phyloP scores from a whole-genome alignment of 805 yeast genomes.

The Wickerhamiella occidentalis region DNA sequence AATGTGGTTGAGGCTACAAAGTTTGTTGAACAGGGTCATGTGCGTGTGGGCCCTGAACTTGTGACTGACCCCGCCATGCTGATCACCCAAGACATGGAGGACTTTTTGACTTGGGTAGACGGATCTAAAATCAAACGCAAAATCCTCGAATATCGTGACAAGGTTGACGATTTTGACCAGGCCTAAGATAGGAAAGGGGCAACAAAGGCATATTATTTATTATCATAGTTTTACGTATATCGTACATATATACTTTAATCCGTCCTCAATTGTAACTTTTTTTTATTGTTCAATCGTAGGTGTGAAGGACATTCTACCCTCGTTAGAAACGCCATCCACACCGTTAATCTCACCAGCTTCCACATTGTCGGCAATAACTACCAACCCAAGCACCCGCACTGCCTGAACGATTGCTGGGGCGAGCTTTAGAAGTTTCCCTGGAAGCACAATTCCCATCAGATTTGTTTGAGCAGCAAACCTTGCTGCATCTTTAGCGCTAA shows the following conservation, averaged over 20 bases:
- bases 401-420: slow-evolving; percentile 67
- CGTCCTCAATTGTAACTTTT: background rate
- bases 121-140: slow-evolving; percentile 84
- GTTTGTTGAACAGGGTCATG: slow-evolving; percentile 93
- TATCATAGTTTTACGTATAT: background rate
- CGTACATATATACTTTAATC: background rate
- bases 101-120: slow-evolving; percentile 97
- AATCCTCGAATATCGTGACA: slow-evolving; percentile 73
- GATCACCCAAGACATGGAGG: slow-evolving; percentile 89
- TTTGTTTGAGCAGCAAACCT: slow-evolving; percentile 72
- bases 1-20: slow-evolving; percentile 78
- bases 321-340: slow-evolving; percentile 37
- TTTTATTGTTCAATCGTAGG: background rate
- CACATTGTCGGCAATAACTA: slow-evolving; percentile 48
- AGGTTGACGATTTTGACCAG: slow-evolving; percentile 46
- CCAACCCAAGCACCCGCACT: slow-evolving; percentile 67
- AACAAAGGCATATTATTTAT: background rate
- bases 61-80: slow-evolving; percentile 92
- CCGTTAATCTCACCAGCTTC: slow-evolving; percentile 23
- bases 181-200: background rate
- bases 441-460: slow-evolving; percentile 70
- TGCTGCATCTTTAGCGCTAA: slow-evolving; percentile 54
- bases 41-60: slow-evolving; percentile 90
- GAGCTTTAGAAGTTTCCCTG: slow-evolving; percentile 52
- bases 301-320: background rate